Evolutionary conservation across 2,329 filamentous ascomycete species (phyloP).

Genomic region (Botryotinia calthae): DNA sequence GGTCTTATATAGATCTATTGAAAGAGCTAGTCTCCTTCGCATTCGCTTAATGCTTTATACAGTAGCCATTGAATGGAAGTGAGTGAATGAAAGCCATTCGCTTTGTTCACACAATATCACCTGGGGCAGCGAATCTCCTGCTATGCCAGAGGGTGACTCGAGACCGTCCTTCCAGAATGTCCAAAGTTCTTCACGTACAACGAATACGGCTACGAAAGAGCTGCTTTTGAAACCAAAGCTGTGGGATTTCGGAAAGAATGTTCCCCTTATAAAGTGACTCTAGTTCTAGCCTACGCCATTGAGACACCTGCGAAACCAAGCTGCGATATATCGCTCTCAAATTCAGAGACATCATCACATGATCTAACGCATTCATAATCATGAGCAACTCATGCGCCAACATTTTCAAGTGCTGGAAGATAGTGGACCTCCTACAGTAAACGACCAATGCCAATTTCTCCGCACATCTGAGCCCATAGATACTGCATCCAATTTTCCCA

Average conservation of each 20-base stretch:
- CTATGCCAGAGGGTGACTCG: background rate
- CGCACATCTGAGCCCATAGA: slow-evolving; percentile 25
- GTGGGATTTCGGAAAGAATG: slow-evolving; percentile 34
- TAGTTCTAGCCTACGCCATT: slow-evolving; percentile 39
- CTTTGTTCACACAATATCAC: too few species aligned
- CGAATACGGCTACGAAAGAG: background rate
- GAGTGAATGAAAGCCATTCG: too few species aligned
- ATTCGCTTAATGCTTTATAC: too few species aligned
- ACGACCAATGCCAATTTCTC: slow-evolving; percentile 2
- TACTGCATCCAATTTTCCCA: slow-evolving; percentile 18
- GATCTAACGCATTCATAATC: slow-evolving; percentile 30
- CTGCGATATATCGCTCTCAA: slow-evolving; percentile 26
- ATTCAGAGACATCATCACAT: slow-evolving; percentile 27
- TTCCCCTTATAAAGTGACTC: slow-evolving; percentile 35
- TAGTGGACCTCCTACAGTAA: slow-evolving; percentile 24
- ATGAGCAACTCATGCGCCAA: slow-evolving; percentile 35
- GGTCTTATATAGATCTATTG: too few species aligned
- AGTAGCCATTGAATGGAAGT: too few species aligned
- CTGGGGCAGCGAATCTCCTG: background rate
- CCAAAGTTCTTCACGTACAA: background rate
- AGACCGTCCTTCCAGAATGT: background rate
- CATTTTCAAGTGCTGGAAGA: slow-evolving; percentile 37
- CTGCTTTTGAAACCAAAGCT: slow-evolving; percentile 19
- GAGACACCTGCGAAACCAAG: slow-evolving; percentile 39
- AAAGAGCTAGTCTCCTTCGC: too few species aligned